These are phyloP conservation scores for Hydnum rufescens DNA, from an alignment of 768 basidiomycete species.

Conservation along the genomic window DNA sequence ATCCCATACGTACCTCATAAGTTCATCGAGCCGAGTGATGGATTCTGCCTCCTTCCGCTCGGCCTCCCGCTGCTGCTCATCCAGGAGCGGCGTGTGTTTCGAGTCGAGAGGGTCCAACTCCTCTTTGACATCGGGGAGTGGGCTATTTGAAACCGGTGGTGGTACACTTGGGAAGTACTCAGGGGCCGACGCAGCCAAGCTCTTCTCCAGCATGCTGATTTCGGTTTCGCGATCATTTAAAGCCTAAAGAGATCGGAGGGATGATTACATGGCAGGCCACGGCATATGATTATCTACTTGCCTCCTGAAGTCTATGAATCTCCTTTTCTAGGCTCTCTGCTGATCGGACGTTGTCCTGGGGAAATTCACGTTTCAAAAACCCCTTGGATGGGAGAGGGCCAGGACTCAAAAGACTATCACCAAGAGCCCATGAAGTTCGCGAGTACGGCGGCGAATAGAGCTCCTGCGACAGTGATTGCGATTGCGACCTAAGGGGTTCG, in stretches of 20 bases:
- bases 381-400: constrained; percentile 1
- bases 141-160: background rate
- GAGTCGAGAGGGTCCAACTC: constrained; percentile 18
- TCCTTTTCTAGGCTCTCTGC: constrained; percentile 78
- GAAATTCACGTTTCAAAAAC: background rate
- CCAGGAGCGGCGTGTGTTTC: constrained; percentile 38
- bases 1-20: constrained; percentile 43
- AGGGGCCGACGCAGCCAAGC: constrained; percentile 13
- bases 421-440: constrained; percentile 33
- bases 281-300: constrained; percentile 8
- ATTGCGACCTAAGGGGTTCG: constrained; percentile 84
- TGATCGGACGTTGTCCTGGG: constrained; percentile 20
- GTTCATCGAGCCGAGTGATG: constrained; percentile 63
- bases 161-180: background rate
- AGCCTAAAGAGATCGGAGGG: no score
- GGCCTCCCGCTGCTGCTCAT: background rate
- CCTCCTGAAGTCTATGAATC: constrained; percentile 83
- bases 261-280: background rate
- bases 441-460: constrained; percentile 73
- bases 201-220: constrained; percentile 51
- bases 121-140: constrained; percentile 6
- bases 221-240: constrained; percentile 84
- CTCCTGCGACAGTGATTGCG: constrained; percentile 57
- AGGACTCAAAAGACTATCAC: constrained; percentile 9
- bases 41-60: constrained; percentile 26